phyloP scores from a whole-genome alignment of 2,329 filamentous ascomycete species.

The Cladosporium sp. region DNA sequence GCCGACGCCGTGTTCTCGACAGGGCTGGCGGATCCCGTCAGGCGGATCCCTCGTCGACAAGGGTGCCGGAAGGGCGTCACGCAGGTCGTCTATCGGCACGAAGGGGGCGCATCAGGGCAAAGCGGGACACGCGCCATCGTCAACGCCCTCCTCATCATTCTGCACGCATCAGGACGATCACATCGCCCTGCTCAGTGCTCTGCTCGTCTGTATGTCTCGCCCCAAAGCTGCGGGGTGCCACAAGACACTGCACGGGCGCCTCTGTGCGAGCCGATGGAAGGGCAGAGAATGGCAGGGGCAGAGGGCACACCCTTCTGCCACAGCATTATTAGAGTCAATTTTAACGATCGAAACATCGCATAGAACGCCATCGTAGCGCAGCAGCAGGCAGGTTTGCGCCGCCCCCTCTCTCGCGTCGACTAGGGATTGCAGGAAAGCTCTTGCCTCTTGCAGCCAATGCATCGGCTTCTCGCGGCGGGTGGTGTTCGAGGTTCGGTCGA shows the following conservation, averaged over 20 bases:
- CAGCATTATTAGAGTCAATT: neutral
- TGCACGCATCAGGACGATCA: constrained; percentile 5
- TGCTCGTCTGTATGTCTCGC: constrained; percentile 8
- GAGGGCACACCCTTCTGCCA: neutral
- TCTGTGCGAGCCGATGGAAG: constrained; percentile 5
- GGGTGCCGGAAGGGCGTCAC: neutral
- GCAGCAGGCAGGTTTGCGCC: neutral
- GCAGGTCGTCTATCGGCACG: neutral
- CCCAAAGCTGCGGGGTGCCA: constrained; percentile 3
- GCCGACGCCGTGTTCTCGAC: constrained; percentile 7
- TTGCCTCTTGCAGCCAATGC: constrained; percentile 1
- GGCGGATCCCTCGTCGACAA: constrained; percentile 7
- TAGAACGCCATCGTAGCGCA: neutral
- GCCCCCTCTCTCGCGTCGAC: too few relatives aligned
- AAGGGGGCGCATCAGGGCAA: neutral
- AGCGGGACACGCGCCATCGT: neutral
- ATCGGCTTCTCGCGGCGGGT: neutral
- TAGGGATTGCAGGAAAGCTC: neutral
- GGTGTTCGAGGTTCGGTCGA: too few relatives aligned
- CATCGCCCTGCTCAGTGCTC: neutral
- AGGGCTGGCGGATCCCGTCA: constrained; percentile 10
- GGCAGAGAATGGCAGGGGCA: neutral
- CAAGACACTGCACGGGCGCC: constrained; percentile 2
- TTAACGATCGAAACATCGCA: neutral
- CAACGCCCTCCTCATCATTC: neutral